Conservation (phyloP, 208 protist genomes). For the Acanthamoeba triangularis region DNA sequence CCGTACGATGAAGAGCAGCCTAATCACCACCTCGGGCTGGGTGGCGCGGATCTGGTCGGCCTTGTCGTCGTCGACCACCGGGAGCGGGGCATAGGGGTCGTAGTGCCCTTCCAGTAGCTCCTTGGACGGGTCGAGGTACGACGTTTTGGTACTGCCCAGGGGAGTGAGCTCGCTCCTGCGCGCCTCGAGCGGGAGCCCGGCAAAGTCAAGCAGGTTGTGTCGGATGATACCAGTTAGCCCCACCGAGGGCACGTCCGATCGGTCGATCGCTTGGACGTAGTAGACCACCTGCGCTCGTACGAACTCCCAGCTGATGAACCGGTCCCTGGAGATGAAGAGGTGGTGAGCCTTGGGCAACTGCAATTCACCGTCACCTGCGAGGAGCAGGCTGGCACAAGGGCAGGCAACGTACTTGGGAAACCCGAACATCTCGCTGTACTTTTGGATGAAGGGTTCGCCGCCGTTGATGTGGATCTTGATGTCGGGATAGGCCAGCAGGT, state of each 20-base stretch:
- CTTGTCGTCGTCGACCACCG: neutral
- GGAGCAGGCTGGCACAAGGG: too few species aligned
- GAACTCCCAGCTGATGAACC: neutral
- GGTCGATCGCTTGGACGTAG: conserved; percentile 12
- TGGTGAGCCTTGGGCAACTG: neutral
- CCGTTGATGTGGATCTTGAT: neutral
- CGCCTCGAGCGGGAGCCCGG: neutral
- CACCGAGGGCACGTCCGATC: neutral
- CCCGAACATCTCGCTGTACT: neutral
- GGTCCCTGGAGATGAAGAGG: neutral
- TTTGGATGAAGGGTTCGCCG: neutral
- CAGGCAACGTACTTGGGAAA: neutral
- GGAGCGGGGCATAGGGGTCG: neutral
- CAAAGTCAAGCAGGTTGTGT: neutral
- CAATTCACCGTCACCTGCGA: too few species aligned
- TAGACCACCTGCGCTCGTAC: neutral
- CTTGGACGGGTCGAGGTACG: neutral
- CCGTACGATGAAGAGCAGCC: neutral
- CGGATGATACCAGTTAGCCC: neutral
- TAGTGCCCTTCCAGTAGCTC: neutral
- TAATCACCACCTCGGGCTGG: neutral
- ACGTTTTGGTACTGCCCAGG: neutral
- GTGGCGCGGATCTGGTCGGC: neutral
- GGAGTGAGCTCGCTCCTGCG: neutral
- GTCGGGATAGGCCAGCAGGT: neutral